Percentiles rank a stretch among this genome's conserved stretches.
Conservation (phyloP, 169 alveolate genomes). For the Cryptosporidium tyzzeri region DNA sequence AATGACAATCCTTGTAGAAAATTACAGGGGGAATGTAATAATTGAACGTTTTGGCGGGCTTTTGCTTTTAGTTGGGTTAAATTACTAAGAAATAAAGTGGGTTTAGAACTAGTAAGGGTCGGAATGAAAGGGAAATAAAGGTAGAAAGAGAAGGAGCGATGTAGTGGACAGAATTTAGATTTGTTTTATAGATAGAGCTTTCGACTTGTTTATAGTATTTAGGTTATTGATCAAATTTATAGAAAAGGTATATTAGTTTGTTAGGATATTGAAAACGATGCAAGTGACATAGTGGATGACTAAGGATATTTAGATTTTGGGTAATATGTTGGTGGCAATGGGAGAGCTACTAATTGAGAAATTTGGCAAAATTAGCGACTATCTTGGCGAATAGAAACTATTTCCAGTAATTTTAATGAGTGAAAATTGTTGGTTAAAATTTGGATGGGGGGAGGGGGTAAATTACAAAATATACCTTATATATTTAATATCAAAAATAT, state of each 20-base stretch:
- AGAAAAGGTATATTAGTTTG: neutral
- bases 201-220: neutral
- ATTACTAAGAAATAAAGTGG: too few relatives aligned
- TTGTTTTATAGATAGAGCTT: neutral
- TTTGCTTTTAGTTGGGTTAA: neutral
- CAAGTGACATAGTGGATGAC: too few relatives aligned
- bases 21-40: neutral
- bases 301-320: neutral
- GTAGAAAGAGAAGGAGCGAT: neutral
- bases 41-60: neutral
- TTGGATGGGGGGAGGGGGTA: slow-evolving; percentile 18
- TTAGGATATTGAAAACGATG: neutral
- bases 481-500: neutral
- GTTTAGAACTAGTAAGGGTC: neutral
- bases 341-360: too few relatives aligned
- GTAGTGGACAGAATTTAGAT: too few relatives aligned
- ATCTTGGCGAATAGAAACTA: neutral
- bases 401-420: neutral
- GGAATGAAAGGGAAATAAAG: neutral
- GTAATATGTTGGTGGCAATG: too few relatives aligned
- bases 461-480: neutral
- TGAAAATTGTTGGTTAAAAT: neutral
- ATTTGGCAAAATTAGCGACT: neutral
- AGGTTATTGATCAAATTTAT: too few relatives aligned
- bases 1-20: neutral